Evolutionary conservation across 2,329 filamentous ascomycete genomes (phyloP).

Genomic region (Amesomyces nigricolor): DNA sequence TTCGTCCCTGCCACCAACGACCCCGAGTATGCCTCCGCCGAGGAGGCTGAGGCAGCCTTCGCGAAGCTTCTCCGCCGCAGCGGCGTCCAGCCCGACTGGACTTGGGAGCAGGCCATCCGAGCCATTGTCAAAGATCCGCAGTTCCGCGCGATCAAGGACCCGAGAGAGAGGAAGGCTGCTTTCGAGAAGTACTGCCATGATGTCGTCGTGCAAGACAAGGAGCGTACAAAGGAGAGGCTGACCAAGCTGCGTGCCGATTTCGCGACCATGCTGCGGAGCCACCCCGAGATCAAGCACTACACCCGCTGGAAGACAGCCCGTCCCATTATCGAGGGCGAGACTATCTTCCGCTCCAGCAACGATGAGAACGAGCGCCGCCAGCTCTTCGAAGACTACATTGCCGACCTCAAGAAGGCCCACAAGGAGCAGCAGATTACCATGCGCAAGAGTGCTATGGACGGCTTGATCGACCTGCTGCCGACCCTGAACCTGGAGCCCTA

Average conservation of each 20-base stretch:
- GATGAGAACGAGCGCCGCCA: slow-evolving; percentile 82
- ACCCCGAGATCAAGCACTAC: slow-evolving; percentile 95
- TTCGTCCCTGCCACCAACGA: slow-evolving; percentile 62
- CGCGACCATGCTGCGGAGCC: slow-evolving; percentile 88
- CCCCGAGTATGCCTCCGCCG: slow-evolving; percentile 70
- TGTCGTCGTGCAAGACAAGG: slow-evolving; percentile 85
- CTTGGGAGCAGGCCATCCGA: slow-evolving; percentile 84
- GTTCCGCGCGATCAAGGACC: slow-evolving; percentile 87
- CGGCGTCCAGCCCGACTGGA: slow-evolving; percentile 85
- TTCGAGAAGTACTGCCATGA: slow-evolving; percentile 96
- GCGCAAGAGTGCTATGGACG: slow-evolving; percentile 77
- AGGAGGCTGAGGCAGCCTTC: slow-evolving; percentile 91
- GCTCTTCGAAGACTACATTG: slow-evolving; percentile 89
- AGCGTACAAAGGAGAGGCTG: slow-evolving; percentile 86
- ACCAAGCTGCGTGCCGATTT: slow-evolving; percentile 91
- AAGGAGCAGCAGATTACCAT: slow-evolving; percentile 66
- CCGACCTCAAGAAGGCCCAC: slow-evolving; percentile 75
- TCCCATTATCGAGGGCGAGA: slow-evolving; percentile 90
- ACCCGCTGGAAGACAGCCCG: slow-evolving; percentile 95
- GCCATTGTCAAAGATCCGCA: slow-evolving; percentile 84
- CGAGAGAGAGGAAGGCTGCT: slow-evolving; percentile 79
- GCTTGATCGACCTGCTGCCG: slow-evolving; percentile 71
- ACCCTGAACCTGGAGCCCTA: slow-evolving; percentile 83
- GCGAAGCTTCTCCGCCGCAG: slow-evolving; percentile 80
- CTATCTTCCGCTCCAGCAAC: slow-evolving; percentile 86